These are phyloP conservation scores for Glycine tomentella DNA, from an alignment of 306 rosid species.

Conservation along the genomic window DNA sequence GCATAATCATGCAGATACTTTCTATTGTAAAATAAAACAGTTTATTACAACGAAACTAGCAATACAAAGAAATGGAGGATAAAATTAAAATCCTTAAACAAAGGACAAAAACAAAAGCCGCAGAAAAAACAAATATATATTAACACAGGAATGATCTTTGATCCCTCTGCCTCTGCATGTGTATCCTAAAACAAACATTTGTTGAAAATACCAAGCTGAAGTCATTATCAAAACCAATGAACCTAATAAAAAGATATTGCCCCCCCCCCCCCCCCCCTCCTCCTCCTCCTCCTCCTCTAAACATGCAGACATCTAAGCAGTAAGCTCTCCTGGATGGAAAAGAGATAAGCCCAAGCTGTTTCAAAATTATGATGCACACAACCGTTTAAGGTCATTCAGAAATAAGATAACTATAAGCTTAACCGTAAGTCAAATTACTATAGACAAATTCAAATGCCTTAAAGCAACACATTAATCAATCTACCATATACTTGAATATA, in stretches of 20 bases:
- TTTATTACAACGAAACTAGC: not conserved
- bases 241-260: no score
- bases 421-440: not conserved
- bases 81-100: conserved; percentile 15
- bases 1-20: conserved; percentile 16
- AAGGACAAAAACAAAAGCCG: conserved; percentile 3
- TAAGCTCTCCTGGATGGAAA: conserved; percentile 6
- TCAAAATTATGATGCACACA: not conserved
- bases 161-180: conserved; percentile 5
- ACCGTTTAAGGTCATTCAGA: conserved; percentile 35
- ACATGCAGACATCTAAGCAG: conserved; percentile 28
- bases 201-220: conserved; percentile 12
- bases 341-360: conserved; percentile 21
- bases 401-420: conserved; percentile 18
- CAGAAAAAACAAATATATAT: conserved; percentile 4
- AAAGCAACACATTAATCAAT: conserved; percentile 1
- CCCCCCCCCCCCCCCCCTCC: conserved; percentile 18
- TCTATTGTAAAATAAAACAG: not conserved
- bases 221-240: conserved; percentile 27
- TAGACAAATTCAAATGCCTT: conserved; percentile 31
- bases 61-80: conserved; percentile 4
- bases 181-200: conserved; percentile 23
- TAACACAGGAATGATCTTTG: not conserved
- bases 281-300: no score
- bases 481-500: not conserved